These are phyloP conservation scores for Mucor lusitanicus DNA, from an alignment of 371 early-diverging fungal species.

Conservation along the genomic window DNA sequence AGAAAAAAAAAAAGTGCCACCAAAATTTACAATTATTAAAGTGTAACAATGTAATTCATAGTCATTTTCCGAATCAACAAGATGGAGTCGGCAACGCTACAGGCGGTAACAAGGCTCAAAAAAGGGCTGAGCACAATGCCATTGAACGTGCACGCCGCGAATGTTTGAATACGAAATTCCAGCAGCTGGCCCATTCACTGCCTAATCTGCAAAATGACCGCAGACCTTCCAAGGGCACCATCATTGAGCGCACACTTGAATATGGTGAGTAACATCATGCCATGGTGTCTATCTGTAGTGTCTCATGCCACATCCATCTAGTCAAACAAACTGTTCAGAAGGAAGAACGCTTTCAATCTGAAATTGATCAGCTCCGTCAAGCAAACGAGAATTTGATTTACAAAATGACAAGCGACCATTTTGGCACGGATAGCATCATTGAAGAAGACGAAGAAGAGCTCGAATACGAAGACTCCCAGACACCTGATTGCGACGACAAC, in stretches of 20 bases:
- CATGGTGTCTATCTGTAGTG: not conserved
- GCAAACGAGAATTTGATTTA: constrained; percentile 33
- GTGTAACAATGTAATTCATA: not conserved
- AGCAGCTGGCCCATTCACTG: constrained; percentile 70
- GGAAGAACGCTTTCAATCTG: constrained; percentile 38
- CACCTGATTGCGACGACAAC: constrained; percentile 19
- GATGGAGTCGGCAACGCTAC: not conserved
- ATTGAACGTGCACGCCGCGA: constrained; percentile 77
- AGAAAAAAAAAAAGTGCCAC: not conserved
- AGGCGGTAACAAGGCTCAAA: constrained; percentile 42
- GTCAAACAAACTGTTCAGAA: constrained; percentile 34
- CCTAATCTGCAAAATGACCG: constrained; percentile 68
- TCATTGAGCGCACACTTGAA: constrained; percentile 67
- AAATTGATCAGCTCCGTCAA: constrained; percentile 34
- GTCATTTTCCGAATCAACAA: not conserved
- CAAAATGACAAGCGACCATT: constrained; percentile 21
- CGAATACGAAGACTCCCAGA: not conserved
- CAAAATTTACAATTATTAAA: not conserved
- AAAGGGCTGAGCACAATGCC: constrained; percentile 75
- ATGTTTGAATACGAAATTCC: constrained; percentile 69
- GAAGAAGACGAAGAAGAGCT: constrained; percentile 6
- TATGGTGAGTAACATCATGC: constrained; percentile 27
- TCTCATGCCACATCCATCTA: not conserved
- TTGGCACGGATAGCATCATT: not conserved
- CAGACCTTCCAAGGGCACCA: constrained; percentile 72